A percentile compares a stretch with the other conserved stretches of the same genome.
phyloP scores from a whole-genome alignment of 148 eudicot species.

The Fagopyrum tataricum region DNA sequence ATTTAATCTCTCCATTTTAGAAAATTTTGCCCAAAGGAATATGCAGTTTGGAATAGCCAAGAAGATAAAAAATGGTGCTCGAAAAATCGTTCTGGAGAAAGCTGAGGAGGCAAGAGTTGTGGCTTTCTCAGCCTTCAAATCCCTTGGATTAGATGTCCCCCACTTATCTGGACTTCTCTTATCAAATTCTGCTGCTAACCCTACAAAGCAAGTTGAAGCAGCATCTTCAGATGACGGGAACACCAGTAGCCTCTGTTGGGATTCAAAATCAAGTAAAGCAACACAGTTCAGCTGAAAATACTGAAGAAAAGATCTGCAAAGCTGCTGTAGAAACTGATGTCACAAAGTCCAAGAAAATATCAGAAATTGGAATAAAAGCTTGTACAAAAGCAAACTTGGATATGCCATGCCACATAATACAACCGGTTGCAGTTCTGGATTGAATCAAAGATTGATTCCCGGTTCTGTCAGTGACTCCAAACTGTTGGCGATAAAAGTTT shows the following conservation, averaged over 20 bases:
- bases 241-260: constrained; percentile 30
- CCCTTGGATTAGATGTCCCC: constrained; percentile 83
- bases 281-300: constrained; percentile 18
- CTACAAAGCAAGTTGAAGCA: constrained; percentile 29
- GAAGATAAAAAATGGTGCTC: constrained; percentile 91
- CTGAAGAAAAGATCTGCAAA: constrained; percentile 18
- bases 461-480: constrained; percentile 15
- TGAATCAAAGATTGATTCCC: constrained; percentile 19
- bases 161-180: constrained; percentile 49
- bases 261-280: constrained; percentile 23
- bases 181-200: constrained; percentile 25
- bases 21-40: constrained; percentile 56
- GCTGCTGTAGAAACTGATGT: constrained; percentile 23
- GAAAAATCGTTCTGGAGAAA: constrained; percentile 90
- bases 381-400: constrained; percentile 23
- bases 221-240: constrained; percentile 44
- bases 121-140: constrained; percentile 90
- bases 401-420: constrained; percentile 18
- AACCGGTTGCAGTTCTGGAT: constrained; percentile 18
- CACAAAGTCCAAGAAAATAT: constrained; percentile 23
- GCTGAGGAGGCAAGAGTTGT: constrained; percentile 97
- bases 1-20: constrained; percentile 7
- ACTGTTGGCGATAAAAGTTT: constrained; percentile 10
- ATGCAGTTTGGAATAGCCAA: constrained; percentile 81
- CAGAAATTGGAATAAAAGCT: constrained; percentile 24